Base-by-base conservation (phyloP, 768 basidiomycete species). In the Leccinum broughii region DNA sequence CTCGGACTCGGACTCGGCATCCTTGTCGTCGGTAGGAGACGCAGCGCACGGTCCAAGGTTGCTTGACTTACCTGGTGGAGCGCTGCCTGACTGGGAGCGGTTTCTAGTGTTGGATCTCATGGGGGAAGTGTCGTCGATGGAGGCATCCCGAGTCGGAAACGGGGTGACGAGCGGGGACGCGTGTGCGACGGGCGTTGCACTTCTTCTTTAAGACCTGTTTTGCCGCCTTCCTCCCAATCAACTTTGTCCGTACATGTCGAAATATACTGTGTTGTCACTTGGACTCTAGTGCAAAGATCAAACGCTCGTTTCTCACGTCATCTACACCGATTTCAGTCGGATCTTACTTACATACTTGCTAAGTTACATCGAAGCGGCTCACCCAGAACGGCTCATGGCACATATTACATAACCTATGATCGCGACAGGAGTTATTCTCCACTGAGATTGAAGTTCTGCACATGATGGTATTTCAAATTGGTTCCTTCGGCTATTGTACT, bases 41-140 rank as follows among this genome's bases (percentile, higher is more conserved):
- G 60, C 49, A 24, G 48, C 24, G 13, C 48, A 68, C 3, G 73
- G 72, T 41, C 51, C 60, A 34, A 24, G 65, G 14, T 68, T 94
- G 26, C 75, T 92, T 39, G 83, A 87, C 51, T 74, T 93, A 44
- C 92, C 90, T 1, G 75, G 73, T 1, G 76, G 69, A 15, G 67
- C 63, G 11, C 73, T 93, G 50, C 85, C 93, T 1, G 50, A 57
- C 11, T 85, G 83, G 79, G 65, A 74, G 1, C 67, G 68, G 3
- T 76, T 94, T 30, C 93, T 92, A 0, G 78, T 89, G 10, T 73
- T 93, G 63, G 90, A 94, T 68, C 75, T 91, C 30, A 83, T 83
- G 46, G 89, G 88, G 5, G 66, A 68, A 34, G 28, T 87, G 9
- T 70, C 74, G 2, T 74, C 71, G 22, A 58, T 75, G 62, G 69